Evolutionary conservation across 768 basidiomycete species (phyloP).

Genomic region (Leccinum subgranulosum): DNA sequence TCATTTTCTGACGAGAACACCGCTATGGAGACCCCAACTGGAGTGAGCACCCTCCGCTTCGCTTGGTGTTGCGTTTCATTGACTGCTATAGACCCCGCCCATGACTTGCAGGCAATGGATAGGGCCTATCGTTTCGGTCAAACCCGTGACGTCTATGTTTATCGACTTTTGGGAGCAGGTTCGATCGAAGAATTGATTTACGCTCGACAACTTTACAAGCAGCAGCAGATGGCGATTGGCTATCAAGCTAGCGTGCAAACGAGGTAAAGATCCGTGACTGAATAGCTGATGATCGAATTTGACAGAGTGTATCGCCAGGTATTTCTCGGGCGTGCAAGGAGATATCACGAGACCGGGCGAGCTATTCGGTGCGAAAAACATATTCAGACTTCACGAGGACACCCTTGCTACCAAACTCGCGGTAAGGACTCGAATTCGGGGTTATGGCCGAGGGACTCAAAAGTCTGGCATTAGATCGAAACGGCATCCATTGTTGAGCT

Average conservation of each 20-base stretch:
- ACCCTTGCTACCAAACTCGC: conserved; percentile 70
- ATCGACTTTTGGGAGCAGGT: conserved; percentile 80
- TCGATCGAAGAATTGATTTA: conserved; percentile 88
- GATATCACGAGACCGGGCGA: conserved; percentile 74
- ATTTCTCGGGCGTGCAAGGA: conserved; percentile 81
- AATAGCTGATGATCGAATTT: not conserved
- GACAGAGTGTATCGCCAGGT: conserved; percentile 38
- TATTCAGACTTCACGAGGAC: conserved; percentile 74
- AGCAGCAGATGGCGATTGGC: conserved; percentile 90
- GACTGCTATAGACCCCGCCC: conserved; percentile 76
- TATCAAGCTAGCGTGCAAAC: conserved; percentile 85
- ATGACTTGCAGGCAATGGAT: conserved; percentile 93
- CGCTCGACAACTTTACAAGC: conserved; percentile 88
- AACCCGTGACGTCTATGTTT: conserved; percentile 79
- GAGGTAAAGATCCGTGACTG: conserved; percentile 40
- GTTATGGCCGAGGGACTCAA: not conserved
- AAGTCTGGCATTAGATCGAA: conserved; percentile 58
- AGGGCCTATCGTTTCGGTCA: conserved; percentile 86
- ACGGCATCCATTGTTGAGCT: conserved; percentile 68
- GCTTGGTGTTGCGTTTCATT: not conserved
- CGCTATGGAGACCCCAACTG: conserved; percentile 76
- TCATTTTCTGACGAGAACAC: not conserved
- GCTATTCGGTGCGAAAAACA: conserved; percentile 82
- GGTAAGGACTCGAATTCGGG: conserved; percentile 37
- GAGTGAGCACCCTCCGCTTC: conserved; percentile 59